Evolutionary conservation across 192 early-diverging fungal genomes (phyloP).

Genomic region (Endogone sp.): DNA sequence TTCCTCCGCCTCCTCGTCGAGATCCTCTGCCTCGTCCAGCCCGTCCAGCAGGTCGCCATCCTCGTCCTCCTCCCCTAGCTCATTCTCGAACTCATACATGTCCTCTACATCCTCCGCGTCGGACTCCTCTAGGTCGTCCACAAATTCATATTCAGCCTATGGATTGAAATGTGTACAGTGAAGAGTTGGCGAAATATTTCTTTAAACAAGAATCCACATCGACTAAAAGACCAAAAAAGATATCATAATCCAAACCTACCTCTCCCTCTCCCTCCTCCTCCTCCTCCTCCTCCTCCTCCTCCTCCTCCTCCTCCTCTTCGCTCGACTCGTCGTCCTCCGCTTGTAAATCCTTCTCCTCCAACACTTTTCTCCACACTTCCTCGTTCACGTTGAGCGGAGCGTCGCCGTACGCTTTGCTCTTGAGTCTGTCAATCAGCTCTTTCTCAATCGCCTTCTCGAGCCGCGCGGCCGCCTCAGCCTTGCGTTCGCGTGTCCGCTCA

Average conservation of each 20-base stretch:
- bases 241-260: constrained; percentile 6
- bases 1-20: constrained; percentile 33
- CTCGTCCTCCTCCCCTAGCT: constrained; percentile 42
- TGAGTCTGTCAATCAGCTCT: constrained; percentile 89
- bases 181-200: constrained; percentile 44
- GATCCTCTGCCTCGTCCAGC: constrained; percentile 28
- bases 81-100: constrained; percentile 39
- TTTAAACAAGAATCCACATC: constrained; percentile 15
- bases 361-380: constrained; percentile 81
- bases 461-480: constrained; percentile 88
- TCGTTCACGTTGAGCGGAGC: constrained; percentile 93
- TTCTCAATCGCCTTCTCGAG: constrained; percentile 93
- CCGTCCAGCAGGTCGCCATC: constrained; percentile 20
- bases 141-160: constrained; percentile 53
- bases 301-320: constrained; percentile 67
- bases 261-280: constrained; percentile 45
- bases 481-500: constrained; percentile 78
- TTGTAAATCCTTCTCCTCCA: constrained; percentile 72
- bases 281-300: constrained; percentile 45
- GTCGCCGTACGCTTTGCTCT: constrained; percentile 94
- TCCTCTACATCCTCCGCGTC: constrained; percentile 63
- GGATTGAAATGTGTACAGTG: constrained; percentile 27
- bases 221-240: constrained; percentile 32
- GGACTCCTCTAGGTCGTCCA: constrained; percentile 57
- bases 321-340: constrained; percentile 67